Evolutionary conservation across 1,284 basidiomycete genomes (phyloP).

Genomic region (Stereum hirsutum): DNA sequence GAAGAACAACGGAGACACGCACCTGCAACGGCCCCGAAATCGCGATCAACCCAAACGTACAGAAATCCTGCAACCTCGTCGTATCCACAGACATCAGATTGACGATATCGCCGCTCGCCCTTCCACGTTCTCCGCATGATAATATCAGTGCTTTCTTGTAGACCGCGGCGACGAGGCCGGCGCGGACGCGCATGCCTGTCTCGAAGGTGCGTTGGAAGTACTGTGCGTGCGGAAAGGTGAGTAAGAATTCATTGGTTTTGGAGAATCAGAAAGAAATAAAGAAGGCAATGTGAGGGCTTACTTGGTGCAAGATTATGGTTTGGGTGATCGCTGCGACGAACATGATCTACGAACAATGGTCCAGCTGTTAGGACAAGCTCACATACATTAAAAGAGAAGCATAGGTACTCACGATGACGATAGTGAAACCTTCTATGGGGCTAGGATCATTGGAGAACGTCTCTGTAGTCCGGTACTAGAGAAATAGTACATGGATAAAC

Average conservation of each 20-base stretch:
- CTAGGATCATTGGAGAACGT: slow-evolving; percentile 25
- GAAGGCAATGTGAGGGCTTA: slow-evolving; percentile 19
- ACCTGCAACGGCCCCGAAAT: slow-evolving; percentile 68
- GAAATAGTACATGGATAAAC: no score
- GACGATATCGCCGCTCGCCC: slow-evolving; percentile 86
- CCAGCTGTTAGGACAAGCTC: no score
- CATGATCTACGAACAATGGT: no score
- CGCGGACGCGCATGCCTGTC: slow-evolving; percentile 88
- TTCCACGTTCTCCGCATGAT: slow-evolving; percentile 75
- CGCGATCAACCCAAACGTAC: slow-evolving; percentile 68
- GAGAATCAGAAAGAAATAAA: not conserved
- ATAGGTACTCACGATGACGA: slow-evolving; percentile 62
- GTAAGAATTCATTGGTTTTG: not conserved
- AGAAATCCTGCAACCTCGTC: slow-evolving; percentile 80
- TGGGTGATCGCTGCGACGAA: slow-evolving; percentile 71
- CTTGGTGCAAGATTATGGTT: slow-evolving; percentile 83
- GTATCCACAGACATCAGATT: slow-evolving; percentile 90
- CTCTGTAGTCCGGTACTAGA: no score
- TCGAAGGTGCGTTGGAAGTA: slow-evolving; percentile 80
- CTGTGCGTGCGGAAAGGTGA: slow-evolving; percentile 24
- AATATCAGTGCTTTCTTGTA: slow-evolving; percentile 84
- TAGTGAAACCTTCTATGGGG: slow-evolving; percentile 58
- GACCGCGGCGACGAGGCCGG: slow-evolving; percentile 78
- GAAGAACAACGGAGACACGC: not conserved
- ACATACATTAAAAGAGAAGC: no score